Conservation (phyloP, 2,329 filamentous ascomycete genomes). For the Aplosporella prunicola region DNA sequence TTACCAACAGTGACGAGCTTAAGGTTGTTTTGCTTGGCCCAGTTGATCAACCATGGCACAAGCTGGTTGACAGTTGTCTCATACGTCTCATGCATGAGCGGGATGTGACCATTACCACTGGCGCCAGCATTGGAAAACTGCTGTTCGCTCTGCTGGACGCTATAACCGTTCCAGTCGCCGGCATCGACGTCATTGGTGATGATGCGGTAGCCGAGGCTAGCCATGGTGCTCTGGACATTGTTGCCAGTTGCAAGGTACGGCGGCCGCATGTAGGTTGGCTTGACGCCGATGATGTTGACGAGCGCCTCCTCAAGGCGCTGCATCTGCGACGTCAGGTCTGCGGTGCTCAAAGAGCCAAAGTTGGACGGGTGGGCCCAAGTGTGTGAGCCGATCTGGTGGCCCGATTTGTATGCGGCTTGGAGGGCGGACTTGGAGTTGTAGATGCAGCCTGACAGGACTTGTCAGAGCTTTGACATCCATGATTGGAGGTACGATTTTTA, state of each 20-base stretch:
- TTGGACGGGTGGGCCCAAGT: conserved; percentile 26
- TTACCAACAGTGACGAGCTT: conserved; percentile 27
- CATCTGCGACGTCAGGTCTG: conserved; percentile 25
- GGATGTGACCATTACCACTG: conserved; percentile 26
- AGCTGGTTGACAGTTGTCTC: conserved; percentile 24
- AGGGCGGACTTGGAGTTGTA: conserved; percentile 24
- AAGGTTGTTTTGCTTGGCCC: conserved; percentile 27
- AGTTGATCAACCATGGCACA: conserved; percentile 28
- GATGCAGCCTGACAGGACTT: conserved; percentile 21
- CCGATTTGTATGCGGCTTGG: conserved; percentile 23
- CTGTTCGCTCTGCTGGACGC: conserved; percentile 23
- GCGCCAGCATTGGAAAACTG: conserved; percentile 24
- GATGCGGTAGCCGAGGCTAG: conserved; percentile 26
- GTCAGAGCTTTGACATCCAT: background rate
- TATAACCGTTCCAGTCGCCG: conserved; percentile 27
- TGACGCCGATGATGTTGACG: conserved; percentile 27
- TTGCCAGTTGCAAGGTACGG: conserved; percentile 27
- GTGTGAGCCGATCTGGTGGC: conserved; percentile 29
- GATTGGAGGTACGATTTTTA: background rate
- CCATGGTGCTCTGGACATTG: conserved; percentile 24
- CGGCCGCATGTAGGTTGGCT: conserved; percentile 29
- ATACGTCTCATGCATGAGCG: conserved; percentile 28
- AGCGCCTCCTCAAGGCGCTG: conserved; percentile 24
- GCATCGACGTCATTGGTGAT: conserved; percentile 25
- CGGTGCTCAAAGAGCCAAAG: conserved; percentile 22